phyloP scores from a whole-genome alignment of 441 rosid genomes.

The Dalechampia spathulata region DNA sequence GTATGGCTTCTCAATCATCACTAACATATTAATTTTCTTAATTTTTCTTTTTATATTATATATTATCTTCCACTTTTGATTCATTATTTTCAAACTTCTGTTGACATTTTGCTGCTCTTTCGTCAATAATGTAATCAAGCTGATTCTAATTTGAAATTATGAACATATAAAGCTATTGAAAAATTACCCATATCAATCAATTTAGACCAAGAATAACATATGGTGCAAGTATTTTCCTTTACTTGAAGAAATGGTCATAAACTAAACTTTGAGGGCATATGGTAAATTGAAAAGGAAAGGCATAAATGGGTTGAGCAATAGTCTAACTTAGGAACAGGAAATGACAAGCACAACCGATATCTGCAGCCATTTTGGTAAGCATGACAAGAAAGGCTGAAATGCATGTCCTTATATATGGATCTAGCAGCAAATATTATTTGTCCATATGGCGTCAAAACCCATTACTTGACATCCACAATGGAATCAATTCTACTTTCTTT shows the following conservation, averaged over 20 bases:
- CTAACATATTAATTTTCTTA: background rate
- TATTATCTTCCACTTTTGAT: background rate
- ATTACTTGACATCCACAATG: background rate
- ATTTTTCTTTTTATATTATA: background rate
- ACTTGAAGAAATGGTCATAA: no score
- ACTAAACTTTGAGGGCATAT: no score
- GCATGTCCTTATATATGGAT: background rate
- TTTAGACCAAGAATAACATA: no score
- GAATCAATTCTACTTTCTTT: background rate
- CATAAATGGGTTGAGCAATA: no score
- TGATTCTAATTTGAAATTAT: no score
- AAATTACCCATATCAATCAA: no score
- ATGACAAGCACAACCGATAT: background rate
- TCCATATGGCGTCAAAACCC: no score
- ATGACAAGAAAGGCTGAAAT: background rate
- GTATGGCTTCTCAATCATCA: constrained; percentile 20
- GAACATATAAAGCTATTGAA: no score
- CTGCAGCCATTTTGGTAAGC: constrained; percentile 5
- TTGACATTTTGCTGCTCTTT: background rate
- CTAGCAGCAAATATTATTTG: no score
- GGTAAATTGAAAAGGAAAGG: no score
- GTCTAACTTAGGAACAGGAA: background rate
- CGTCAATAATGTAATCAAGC: no score
- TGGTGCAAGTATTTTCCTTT: no score
- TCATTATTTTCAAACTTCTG: background rate